phyloP scores from a whole-genome alignment of 352 stramenopile genomes.

The Phytopythium oedochilum region DNA sequence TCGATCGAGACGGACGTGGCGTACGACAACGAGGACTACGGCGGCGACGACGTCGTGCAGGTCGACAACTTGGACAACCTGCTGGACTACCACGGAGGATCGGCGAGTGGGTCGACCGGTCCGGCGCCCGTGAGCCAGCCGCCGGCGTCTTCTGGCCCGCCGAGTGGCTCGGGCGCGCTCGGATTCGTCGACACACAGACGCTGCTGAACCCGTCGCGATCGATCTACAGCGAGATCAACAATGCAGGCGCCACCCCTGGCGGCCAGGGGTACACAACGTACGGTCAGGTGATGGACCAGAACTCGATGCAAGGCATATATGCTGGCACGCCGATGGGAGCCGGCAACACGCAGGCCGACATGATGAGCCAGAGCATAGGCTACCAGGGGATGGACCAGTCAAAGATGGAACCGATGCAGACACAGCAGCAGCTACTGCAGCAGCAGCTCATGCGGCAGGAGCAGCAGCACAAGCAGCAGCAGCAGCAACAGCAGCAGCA shows the following conservation, averaged over 20 bases:
- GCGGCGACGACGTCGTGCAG: slow-evolving; percentile 73
- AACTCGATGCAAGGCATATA: slow-evolving; percentile 26
- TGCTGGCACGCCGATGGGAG: slow-evolving; percentile 6
- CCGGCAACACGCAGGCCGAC: slow-evolving; percentile 9
- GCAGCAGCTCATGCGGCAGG: slow-evolving; percentile 51
- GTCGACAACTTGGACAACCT: slow-evolving; percentile 86
- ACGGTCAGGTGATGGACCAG: slow-evolving; percentile 20
- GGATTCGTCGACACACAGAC: slow-evolving; percentile 70
- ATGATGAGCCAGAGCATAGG: slow-evolving; percentile 27
- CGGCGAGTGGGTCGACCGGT: slow-evolving; percentile 7
- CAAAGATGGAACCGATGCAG: slow-evolving; percentile 39
- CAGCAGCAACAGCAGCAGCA: slow-evolving; percentile 27
- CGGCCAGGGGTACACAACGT: slow-evolving; percentile 21
- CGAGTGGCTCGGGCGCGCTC: slow-evolving; percentile 1
- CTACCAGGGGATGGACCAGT: slow-evolving; percentile 11
- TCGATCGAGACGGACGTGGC: slow-evolving; percentile 79
- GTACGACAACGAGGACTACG: slow-evolving; percentile 83
- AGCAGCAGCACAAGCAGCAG: slow-evolving; percentile 48
- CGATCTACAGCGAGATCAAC: slow-evolving; percentile 46
- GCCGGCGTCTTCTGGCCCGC: not conserved
- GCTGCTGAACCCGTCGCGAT: slow-evolving; percentile 52
- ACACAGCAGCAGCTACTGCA: slow-evolving; percentile 39
- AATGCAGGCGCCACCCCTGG: slow-evolving; percentile 5
- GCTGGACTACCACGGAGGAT: slow-evolving; percentile 64
- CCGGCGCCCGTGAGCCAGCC: slow-evolving; percentile 1